phyloP scores from a whole-genome alignment of 805 yeast genomes.

The Pichia eremophila region DNA sequence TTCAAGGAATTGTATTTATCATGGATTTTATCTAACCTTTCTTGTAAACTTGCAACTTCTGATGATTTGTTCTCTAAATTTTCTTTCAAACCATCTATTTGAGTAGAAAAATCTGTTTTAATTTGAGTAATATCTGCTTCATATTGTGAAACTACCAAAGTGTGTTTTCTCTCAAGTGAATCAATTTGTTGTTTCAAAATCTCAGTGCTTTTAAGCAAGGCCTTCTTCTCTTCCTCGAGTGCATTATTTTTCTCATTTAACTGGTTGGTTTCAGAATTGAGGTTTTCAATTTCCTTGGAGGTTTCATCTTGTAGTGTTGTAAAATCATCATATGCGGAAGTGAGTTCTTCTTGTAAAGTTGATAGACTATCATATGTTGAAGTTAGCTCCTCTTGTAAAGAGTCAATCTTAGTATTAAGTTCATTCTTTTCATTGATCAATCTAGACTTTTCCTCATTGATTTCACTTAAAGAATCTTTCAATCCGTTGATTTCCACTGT shows the following conservation, averaged over 20 bases:
- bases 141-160: neutral
- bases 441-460: slow-evolving; percentile 12
- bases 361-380: slow-evolving; percentile 15
- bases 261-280: slow-evolving; percentile 28
- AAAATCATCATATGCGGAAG: slow-evolving; percentile 15
- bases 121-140: slow-evolving; percentile 1
- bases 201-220: slow-evolving; percentile 3
- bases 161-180: neutral
- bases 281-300: slow-evolving; percentile 13
- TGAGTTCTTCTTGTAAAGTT: slow-evolving; percentile 15
- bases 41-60: slow-evolving; percentile 4
- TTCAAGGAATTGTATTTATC: neutral
- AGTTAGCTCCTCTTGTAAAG: slow-evolving; percentile 15
- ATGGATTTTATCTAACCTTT: neutral
- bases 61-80: slow-evolving; percentile 5
- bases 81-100: neutral
- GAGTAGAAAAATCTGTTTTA: neutral
- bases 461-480: neutral
- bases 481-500: neutral
- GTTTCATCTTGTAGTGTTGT: slow-evolving; percentile 15
- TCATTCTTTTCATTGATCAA: slow-evolving; percentile 13
- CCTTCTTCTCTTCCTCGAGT: slow-evolving; percentile 6
- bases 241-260: slow-evolving; percentile 14
- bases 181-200: slow-evolving; percentile 4
- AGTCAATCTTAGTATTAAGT: slow-evolving; percentile 6